Conservation (phyloP, 164 flowering plant species). For the Liriodendron chinense region DNA sequence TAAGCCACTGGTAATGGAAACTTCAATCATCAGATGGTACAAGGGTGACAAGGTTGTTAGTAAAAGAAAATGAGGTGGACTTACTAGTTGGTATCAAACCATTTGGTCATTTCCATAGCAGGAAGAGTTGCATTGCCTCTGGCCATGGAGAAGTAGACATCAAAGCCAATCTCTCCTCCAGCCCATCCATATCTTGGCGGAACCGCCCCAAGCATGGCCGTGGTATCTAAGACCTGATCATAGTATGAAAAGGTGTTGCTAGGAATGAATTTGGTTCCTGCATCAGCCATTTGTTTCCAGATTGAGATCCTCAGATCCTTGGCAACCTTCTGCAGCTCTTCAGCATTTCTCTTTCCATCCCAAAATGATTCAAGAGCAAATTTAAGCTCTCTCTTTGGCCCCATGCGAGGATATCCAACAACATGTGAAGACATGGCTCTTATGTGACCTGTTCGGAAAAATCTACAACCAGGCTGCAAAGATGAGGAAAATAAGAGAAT, state of each 20-base stretch:
- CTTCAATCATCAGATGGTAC: background rate
- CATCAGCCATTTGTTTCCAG: slow-evolving; percentile 25
- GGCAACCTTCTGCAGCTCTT: slow-evolving; percentile 24
- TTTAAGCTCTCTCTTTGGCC: slow-evolving; percentile 31
- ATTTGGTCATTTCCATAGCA: slow-evolving; percentile 36
- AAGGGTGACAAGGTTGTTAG: background rate
- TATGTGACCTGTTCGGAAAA: slow-evolving; percentile 4
- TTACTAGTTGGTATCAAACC: slow-evolving; percentile 34
- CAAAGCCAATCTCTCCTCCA: slow-evolving; percentile 27
- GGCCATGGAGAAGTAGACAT: slow-evolving; percentile 28
- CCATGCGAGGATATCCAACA: slow-evolving; percentile 30
- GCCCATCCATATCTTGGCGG: slow-evolving; percentile 26
- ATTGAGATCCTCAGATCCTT: slow-evolving; percentile 26
- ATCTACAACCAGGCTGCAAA: slow-evolving; percentile 3
- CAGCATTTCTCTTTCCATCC: slow-evolving; percentile 21
- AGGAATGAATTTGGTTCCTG: slow-evolving; percentile 25
- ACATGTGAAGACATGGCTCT: slow-evolving; percentile 31
- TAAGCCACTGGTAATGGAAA: no score
- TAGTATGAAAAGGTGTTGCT: slow-evolving; percentile 30
- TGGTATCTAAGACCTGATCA: slow-evolving; percentile 30
- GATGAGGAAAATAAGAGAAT: background rate
- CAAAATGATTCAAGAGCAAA: slow-evolving; percentile 27
- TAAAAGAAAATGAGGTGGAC: background rate
- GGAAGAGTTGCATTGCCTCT: slow-evolving; percentile 27
- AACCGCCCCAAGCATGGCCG: slow-evolving; percentile 32